Percentiles rank a stretch among this genome's conserved stretches.
phyloP scores from a whole-genome alignment of 345 rosid genomes.

The Corchorus capsularis region DNA sequence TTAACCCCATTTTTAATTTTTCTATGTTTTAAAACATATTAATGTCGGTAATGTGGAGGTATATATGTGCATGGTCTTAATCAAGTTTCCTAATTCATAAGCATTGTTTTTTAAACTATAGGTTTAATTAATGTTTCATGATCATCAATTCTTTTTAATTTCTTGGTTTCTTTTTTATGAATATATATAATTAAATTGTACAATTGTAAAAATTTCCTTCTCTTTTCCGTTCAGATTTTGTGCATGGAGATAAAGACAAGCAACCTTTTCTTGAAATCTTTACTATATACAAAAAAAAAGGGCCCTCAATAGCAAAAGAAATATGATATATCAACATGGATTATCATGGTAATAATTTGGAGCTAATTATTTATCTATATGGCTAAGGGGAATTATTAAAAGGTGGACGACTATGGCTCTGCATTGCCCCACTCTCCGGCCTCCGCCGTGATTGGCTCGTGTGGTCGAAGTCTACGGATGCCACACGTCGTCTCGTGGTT shows the following conservation, averaged over 20 bases:
- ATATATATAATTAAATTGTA: background rate
- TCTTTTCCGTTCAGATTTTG: slow-evolving; percentile 24
- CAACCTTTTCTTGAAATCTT: slow-evolving; percentile 41
- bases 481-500: slow-evolving; percentile 20
- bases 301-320: slow-evolving; percentile 12
- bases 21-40: background rate
- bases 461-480: background rate
- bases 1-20: background rate
- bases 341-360: slow-evolving; percentile 32
- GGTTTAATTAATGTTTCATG: background rate
- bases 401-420: background rate
- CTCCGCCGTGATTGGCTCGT: slow-evolving; percentile 37
- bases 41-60: slow-evolving; percentile 28
- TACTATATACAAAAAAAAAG: background rate
- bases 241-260: slow-evolving; percentile 37
- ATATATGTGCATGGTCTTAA: slow-evolving; percentile 12
- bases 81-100: slow-evolving; percentile 2
- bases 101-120: background rate
- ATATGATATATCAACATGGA: slow-evolving; percentile 16
- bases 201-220: background rate
- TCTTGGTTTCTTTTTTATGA: background rate
- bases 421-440: slow-evolving; percentile 19
- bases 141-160: background rate
- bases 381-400: slow-evolving; percentile 5
- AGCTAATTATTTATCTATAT: slow-evolving; percentile 21